Evolutionary conservation across 129 eudicot species (phyloP), one percentile per base, ranked within the genome.

Genomic region (Centaurea solstitialis): DNA sequence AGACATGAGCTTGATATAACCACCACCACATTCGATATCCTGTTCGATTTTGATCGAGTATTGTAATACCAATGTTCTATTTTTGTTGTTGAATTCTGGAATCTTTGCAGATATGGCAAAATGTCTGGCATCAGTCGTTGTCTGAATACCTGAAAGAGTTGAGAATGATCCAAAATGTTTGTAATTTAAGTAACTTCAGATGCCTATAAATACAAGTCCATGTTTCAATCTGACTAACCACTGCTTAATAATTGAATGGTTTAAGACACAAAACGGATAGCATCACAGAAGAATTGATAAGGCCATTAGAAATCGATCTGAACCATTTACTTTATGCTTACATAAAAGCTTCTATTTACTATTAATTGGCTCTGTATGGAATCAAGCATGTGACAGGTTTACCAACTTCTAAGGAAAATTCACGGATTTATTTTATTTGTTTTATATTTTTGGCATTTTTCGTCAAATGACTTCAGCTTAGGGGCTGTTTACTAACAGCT

Each of bases 21-120:
- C 98, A 23, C 98, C 98, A 77, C 98, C 98, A 80, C 98, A 93
- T 70, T 93, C 98, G 45, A 93, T 92, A 57, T 93, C 96, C 75
- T 93, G 98, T 62, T 93, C 98, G 24, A 91, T 72, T 73, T 84
- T 93, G n/a, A 93, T 86, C 1, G 98, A 93, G 43, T 89, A 93
- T 28, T 93, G 98, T 73, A 93, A 78, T 10, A 93, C 98, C 75
- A 93, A 85, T 12, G 97, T 91, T 84, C 94, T 89, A 33, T 91
- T 85, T 86, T 89, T 89, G 87, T 93, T 93, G 93, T 72, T 89
- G 81, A 93, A 93, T 76, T 93, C 97, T 2, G 98, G 98, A 70
- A 86, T 86, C 87, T 91, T 92, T 23, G 98, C 98, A 47, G 98
- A 93, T 33, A 93, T 91, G 66, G 98, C 97, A 84, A 74, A 91